Evolutionary conservation across 208 protist genomes (phyloP).

Genomic region (Tritrichomonas musculus): DNA sequence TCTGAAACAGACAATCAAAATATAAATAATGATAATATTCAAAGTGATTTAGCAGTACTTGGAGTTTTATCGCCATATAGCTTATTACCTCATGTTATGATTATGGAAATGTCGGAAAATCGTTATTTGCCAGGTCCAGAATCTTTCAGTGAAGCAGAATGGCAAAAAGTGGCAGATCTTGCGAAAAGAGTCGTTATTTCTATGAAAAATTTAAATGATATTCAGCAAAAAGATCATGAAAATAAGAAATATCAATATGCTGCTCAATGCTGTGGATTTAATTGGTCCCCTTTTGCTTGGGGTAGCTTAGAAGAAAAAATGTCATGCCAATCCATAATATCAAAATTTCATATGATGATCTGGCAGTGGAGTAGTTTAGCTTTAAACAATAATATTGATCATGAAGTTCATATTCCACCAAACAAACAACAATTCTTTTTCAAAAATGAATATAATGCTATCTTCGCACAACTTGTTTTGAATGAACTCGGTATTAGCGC

Average conservation of each 20-base stretch:
- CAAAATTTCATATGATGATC: not conserved
- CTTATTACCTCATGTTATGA: not conserved
- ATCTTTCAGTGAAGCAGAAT: not conserved
- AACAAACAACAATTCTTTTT: not conserved
- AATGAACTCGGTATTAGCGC: no score
- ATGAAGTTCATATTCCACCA: not conserved
- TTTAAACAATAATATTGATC: not conserved
- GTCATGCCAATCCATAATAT: not conserved
- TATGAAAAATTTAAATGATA: not conserved
- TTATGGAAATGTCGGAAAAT: not conserved
- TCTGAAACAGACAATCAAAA: no score
- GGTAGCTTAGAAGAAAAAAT: not conserved
- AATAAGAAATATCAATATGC: no score
- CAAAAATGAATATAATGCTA: not conserved
- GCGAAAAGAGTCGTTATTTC: not conserved
- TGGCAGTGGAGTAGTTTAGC: not conserved
- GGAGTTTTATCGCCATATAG: not conserved
- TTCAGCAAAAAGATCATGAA: no score
- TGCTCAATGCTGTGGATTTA: not conserved
- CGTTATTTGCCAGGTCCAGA: not conserved
- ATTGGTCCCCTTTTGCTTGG: not conserved
- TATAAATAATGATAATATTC: no score
- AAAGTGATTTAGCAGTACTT: not conserved
- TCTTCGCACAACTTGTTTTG: not conserved
- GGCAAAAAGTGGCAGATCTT: not conserved